A percentile compares a stretch with the other conserved stretches of the same genome.
Conservation (phyloP, 306 rosid species). For the Coriaria nepalensis region DNA sequence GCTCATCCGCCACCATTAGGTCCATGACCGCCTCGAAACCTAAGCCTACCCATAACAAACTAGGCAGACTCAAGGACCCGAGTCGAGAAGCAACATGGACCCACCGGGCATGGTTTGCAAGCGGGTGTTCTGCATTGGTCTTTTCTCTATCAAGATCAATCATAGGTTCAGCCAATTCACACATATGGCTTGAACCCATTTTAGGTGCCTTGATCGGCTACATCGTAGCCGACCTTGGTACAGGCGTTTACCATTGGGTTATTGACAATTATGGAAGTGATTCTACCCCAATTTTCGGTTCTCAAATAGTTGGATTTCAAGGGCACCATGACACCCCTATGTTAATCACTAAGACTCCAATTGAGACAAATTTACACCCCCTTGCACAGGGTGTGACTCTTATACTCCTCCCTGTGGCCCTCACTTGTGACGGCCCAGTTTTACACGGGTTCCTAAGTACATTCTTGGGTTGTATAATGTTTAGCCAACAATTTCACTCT, state of each 20-base stretch:
- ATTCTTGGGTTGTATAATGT: constrained; percentile 70
- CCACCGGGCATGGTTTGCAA: constrained; percentile 68
- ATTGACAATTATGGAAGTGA: constrained; percentile 71
- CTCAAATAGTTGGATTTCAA: constrained; percentile 77
- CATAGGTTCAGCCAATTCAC: constrained; percentile 21
- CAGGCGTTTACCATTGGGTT: constrained; percentile 88
- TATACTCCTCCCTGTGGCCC: constrained; percentile 51
- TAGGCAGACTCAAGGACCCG: not conserved
- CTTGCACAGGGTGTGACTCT: constrained; percentile 54
- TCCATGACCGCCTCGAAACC: too few relatives aligned
- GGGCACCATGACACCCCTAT: constrained; percentile 89
- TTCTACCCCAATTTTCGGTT: constrained; percentile 54
- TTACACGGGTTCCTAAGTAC: constrained; percentile 40
- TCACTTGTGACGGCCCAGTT: constrained; percentile 40
- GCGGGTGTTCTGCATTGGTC: constrained; percentile 36
- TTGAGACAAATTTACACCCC: constrained; percentile 67
- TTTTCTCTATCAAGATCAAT: constrained; percentile 35
- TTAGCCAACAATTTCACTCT: constrained; percentile 91
- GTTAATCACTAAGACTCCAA: constrained; percentile 67
- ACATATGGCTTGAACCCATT: constrained; percentile 30
- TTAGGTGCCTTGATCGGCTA: constrained; percentile 48
- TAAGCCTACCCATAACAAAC: too few relatives aligned
- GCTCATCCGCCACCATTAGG: too few relatives aligned
- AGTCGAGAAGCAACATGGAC: too few relatives aligned
- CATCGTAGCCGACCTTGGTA: constrained; percentile 62